Evolutionary conservation across 768 basidiomycete genomes (phyloP).

Genomic region (Mrakia blollopis): DNA sequence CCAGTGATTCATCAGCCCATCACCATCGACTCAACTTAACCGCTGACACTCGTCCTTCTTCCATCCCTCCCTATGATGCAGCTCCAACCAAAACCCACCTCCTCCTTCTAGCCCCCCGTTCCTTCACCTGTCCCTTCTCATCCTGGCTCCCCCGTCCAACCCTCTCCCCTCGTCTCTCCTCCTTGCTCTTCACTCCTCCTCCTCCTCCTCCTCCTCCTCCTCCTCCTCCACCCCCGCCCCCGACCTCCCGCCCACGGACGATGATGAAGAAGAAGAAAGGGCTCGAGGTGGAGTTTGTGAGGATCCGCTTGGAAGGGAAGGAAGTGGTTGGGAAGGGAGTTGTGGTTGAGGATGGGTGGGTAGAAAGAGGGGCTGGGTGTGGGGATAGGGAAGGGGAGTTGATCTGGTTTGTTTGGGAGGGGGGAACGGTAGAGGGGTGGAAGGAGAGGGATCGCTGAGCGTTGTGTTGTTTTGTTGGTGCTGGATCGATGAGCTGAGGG

Average conservation of each 20-base stretch:
- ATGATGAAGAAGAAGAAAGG: background rate
- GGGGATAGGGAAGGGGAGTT: background rate
- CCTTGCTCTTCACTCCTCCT: background rate
- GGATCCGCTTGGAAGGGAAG: background rate
- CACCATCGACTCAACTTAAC: no score
- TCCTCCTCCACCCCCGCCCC: background rate
- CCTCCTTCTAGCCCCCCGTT: slow-evolving; percentile 6
- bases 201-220: background rate
- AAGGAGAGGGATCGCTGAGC: background rate
- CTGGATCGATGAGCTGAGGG: no score
- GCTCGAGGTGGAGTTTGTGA: background rate
- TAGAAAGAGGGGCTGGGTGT: background rate
- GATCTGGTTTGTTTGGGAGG: slow-evolving; percentile 12
- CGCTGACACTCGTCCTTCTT: no score
- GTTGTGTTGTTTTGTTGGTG: no score
- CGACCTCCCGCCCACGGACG: background rate
- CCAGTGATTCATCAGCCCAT: background rate
- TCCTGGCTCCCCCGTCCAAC: slow-evolving; percentile 11
- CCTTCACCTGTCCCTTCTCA: background rate
- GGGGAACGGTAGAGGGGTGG: slow-evolving; percentile 1
- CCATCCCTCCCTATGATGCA: background rate
- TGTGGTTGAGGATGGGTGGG: background rate
- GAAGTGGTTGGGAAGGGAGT: background rate
- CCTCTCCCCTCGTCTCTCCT: slow-evolving; percentile 11
- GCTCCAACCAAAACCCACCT: background rate